Conservation (phyloP, 495 filamentous ascomycete species). For the Hyaloscypha variabilis region DNA sequence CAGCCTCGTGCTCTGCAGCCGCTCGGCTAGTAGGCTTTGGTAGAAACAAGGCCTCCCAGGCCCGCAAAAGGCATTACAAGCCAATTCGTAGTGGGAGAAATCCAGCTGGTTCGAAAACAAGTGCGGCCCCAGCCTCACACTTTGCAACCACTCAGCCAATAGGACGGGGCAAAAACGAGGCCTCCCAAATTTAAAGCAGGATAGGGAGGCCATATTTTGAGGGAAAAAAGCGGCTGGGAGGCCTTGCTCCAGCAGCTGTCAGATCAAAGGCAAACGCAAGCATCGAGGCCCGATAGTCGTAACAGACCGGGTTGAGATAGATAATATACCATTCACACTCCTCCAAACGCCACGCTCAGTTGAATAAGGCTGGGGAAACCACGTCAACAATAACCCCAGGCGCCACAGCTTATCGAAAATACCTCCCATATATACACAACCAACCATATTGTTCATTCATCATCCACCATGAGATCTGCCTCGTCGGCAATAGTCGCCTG, state of each 20-base stretch:
- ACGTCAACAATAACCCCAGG: not conserved
- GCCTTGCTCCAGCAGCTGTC: not conserved
- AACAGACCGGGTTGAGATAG: not conserved
- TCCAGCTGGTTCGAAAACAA: too few species aligned
- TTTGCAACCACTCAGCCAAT: not conserved
- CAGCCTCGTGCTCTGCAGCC: not conserved
- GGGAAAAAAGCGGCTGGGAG: not conserved
- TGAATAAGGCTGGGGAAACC: not conserved
- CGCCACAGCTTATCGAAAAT: not conserved
- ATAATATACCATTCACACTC: not conserved
- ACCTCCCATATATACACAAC: not conserved
- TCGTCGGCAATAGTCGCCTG: not conserved
- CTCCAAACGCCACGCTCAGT: not conserved
- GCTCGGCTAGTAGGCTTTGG: not conserved
- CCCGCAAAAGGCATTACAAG: not conserved
- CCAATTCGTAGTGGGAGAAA: too few species aligned
- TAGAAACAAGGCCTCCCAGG: not conserved
- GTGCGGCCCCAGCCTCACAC: not conserved
- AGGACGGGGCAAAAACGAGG: not conserved
- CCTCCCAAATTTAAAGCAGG: not conserved
- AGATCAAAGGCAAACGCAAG: not conserved
- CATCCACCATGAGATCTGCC: not conserved
- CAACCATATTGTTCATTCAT: not conserved
- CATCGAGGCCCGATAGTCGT: not conserved
- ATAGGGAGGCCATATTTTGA: too few species aligned